These are phyloP conservation scores for Trichoderma sp. DNA, from an alignment of 2,329 filamentous ascomycete genomes.

Conservation along the genomic window DNA sequence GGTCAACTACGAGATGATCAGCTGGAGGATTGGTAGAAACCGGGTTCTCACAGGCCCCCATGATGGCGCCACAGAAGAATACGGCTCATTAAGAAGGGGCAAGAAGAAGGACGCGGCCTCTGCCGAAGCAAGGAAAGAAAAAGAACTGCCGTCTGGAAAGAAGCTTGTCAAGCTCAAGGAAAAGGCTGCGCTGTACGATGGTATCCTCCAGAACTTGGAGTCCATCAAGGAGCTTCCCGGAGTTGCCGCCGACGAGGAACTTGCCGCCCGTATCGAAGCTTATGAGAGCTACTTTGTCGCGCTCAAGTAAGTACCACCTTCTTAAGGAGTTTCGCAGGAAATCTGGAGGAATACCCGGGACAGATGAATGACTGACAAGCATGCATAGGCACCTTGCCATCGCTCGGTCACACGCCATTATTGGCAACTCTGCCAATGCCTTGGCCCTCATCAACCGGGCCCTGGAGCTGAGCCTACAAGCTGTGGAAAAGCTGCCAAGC, in stretches of 20 bases:
- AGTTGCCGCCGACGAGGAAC: conserved; percentile 77
- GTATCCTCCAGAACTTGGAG: conserved; percentile 86
- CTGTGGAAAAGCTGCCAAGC: conserved; percentile 52
- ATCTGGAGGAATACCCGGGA: not conserved
- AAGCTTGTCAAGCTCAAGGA: conserved; percentile 82
- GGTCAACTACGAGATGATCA: conserved; percentile 90
- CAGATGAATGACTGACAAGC: not conserved
- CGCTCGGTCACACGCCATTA: conserved; percentile 78
- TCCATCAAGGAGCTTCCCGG: conserved; percentile 87
- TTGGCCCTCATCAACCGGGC: conserved; percentile 82
- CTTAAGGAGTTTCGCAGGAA: too few species aligned
- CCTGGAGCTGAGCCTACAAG: conserved; percentile 61
- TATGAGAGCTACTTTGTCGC: conserved; percentile 84
- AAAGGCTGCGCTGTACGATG: conserved; percentile 86
- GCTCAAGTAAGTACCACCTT: conserved; percentile 66
- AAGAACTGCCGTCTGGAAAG: conserved; percentile 70
- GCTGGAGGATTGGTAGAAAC: conserved; percentile 93
- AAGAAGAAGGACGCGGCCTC: conserved; percentile 51
- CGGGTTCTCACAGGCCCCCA: conserved; percentile 80
- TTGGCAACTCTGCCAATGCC: conserved; percentile 72
- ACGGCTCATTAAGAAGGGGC: conserved; percentile 54
- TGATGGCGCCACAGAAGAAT: conserved; percentile 69
- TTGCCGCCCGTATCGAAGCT: conserved; percentile 76
- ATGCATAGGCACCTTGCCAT: conserved; percentile 72
- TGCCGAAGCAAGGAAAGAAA: conserved; percentile 48